Evolutionary conservation across 371 early-diverging fungal species (phyloP).

Genomic region (Haplosporangium sp.): DNA sequence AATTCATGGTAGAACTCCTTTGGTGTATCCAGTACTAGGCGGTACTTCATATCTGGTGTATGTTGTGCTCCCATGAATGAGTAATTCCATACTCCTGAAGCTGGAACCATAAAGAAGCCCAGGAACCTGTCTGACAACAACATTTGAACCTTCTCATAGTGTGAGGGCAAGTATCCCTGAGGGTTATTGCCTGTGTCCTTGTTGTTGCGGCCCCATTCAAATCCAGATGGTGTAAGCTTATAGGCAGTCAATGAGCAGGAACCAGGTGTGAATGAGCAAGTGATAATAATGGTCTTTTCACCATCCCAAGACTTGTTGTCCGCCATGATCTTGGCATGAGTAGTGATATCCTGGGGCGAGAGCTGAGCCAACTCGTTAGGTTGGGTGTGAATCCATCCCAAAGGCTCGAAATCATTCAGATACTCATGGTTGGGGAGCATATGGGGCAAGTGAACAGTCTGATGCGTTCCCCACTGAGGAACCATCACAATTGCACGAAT

Average conservation of each 20-base stretch:
- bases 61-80: constrained; percentile 96
- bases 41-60: constrained; percentile 91
- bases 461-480: constrained; percentile 97
- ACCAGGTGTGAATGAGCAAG: constrained; percentile 97
- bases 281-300: constrained; percentile 90
- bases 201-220: constrained; percentile 94
- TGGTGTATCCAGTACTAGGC: constrained; percentile 89
- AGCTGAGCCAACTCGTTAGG: constrained; percentile 94
- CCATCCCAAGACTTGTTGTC: constrained; percentile 96
- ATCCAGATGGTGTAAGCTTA: constrained; percentile 94
- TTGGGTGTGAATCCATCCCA: constrained; percentile 98
- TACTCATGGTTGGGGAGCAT: constrained; percentile 92
- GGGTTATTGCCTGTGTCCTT: constrained; percentile 84
- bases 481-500: constrained; percentile 95
- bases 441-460: constrained; percentile 92
- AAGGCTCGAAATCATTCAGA: constrained; percentile 91
- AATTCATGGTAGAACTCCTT: constrained; percentile 97
- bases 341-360: constrained; percentile 91
- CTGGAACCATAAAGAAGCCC: constrained; percentile 98
- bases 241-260: constrained; percentile 96
- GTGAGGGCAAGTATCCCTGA: constrained; percentile 87
- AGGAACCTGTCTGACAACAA: constrained; percentile 93
- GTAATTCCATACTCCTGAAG: constrained; percentile 96
- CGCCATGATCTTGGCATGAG: constrained; percentile 89
- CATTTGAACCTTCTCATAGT: constrained; percentile 96